Evolutionary conservation across 2,329 filamentous ascomycete genomes (phyloP).

Genomic region (Cercospora sp.): DNA sequence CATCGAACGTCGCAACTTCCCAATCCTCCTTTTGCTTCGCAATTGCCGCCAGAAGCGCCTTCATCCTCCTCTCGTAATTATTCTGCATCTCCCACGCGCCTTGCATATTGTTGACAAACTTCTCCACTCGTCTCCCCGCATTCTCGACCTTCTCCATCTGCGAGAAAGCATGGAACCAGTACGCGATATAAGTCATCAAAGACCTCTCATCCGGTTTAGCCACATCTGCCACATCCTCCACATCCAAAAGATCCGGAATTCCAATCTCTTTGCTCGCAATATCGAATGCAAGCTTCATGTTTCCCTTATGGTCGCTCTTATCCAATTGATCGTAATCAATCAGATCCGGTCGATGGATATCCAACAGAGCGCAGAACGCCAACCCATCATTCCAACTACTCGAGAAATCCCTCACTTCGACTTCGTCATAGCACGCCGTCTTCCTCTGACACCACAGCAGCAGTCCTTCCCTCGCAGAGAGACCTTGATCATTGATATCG

Average conservation of each 20-base stretch:
- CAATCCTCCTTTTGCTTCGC: slow-evolving; percentile 71
- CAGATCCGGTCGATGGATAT: slow-evolving; percentile 94
- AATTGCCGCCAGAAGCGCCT: slow-evolving; percentile 73
- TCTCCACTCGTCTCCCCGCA: slow-evolving; percentile 91
- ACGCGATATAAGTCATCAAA: slow-evolving; percentile 99
- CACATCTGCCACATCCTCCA: slow-evolving; percentile 97
- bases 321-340: slow-evolving; percentile 96
- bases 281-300: slow-evolving; percentile 98
- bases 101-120: slow-evolving; percentile 98
- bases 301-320: slow-evolving; percentile 89
- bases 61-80: slow-evolving; percentile 89
- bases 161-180: slow-evolving; percentile 99
- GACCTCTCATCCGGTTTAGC: slow-evolving; percentile 93
- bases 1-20: slow-evolving; percentile 79
- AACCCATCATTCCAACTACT: slow-evolving; percentile 96
- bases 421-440: slow-evolving; percentile 96
- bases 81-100: slow-evolving; percentile 99
- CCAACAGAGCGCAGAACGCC: slow-evolving; percentile 91
- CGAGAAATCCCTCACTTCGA: slow-evolving; percentile 93
- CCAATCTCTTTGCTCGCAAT: slow-evolving; percentile 95
- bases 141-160: slow-evolving; percentile 99
- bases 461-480: slow-evolving; percentile 95
- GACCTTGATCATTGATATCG: slow-evolving; percentile 96
- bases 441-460: slow-evolving; percentile 97
- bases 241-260: slow-evolving; percentile 91